A percentile compares a stretch with the other conserved stretches of the same genome.
These are phyloP conservation scores for Monilinia fructigena DNA, from an alignment of 2,329 filamentous ascomycete genomes.

Conservation along the genomic window DNA sequence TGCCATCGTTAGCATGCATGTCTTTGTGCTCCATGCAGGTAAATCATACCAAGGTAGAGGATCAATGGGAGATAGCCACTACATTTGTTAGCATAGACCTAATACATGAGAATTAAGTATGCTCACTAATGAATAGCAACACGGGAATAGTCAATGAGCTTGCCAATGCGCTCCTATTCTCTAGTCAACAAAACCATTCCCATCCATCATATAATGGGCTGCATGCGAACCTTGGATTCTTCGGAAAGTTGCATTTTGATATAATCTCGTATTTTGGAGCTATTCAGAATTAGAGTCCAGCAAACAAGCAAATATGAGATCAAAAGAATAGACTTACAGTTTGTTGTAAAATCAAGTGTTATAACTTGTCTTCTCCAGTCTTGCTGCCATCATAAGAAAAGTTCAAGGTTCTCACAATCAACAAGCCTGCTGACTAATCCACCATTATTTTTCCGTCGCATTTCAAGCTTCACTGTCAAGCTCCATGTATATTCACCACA, in stretches of 20 bases:
- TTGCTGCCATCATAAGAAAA: slow-evolving; percentile 24
- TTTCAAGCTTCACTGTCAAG: slow-evolving; percentile 24
- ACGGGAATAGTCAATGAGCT: slow-evolving; percentile 91
- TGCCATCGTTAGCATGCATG: slow-evolving; percentile 42
- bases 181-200: slow-evolving; percentile 28
- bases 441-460: slow-evolving; percentile 23
- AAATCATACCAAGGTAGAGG: slow-evolving; percentile 80
- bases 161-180: slow-evolving; percentile 88
- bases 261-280: slow-evolving; percentile 13
- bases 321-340: slow-evolving; percentile 5
- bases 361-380: slow-evolving; percentile 14
- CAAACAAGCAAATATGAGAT: neutral
- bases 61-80: slow-evolving; percentile 97
- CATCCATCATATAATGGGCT: neutral
- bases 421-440: slow-evolving; percentile 21
- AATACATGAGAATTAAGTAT: neutral
- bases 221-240: slow-evolving; percentile 79
- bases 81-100: slow-evolving; percentile 41
- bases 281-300: neutral
- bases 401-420: slow-evolving; percentile 23
- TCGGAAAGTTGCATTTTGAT: slow-evolving; percentile 67
- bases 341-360: slow-evolving; percentile 14
- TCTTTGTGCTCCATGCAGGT: slow-evolving; percentile 1
- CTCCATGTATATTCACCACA: slow-evolving; percentile 5
- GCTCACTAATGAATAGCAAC: slow-evolving; percentile 93